A percentile compares a stretch with the other conserved stretches of the same genome.
Conservation (phyloP, 768 basidiomycete species). For the Suillus discolor region DNA sequence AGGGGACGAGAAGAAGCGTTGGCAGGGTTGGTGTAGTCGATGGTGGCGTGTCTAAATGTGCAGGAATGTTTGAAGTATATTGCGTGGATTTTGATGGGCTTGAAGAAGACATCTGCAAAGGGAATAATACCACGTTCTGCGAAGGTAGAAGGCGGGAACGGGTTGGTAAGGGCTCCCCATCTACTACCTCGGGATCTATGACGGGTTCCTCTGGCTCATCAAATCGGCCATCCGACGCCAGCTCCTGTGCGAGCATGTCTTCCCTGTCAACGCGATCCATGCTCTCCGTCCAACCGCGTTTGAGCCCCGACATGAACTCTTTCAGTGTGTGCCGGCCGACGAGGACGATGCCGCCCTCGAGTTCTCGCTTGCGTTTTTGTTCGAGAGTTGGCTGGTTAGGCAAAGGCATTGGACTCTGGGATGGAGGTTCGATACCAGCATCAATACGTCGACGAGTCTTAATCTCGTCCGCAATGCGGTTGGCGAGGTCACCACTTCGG, state of each 20-base stretch:
- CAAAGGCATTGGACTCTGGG: slow-evolving; percentile 44
- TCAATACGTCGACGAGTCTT: slow-evolving; percentile 68
- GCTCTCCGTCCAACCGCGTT: slow-evolving; percentile 80
- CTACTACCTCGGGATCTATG: slow-evolving; percentile 26
- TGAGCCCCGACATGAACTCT: slow-evolving; percentile 90
- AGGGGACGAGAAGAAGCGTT: slow-evolving; percentile 77
- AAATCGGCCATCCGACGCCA: slow-evolving; percentile 77
- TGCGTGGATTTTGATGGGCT: slow-evolving; percentile 16
- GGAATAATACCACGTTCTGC: slow-evolving; percentile 33
- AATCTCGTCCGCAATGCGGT: slow-evolving; percentile 72
- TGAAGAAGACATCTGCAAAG: slow-evolving; percentile 28
- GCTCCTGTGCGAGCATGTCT: slow-evolving; percentile 62
- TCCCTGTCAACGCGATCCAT: slow-evolving; percentile 71
- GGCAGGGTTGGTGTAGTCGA: slow-evolving; percentile 69
- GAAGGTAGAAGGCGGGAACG: slow-evolving; percentile 39
- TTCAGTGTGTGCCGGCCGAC: slow-evolving; percentile 91
- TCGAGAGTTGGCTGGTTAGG: slow-evolving; percentile 55
- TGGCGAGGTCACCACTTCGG: slow-evolving; percentile 84
- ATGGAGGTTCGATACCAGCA: slow-evolving; percentile 61
- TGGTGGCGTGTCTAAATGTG: slow-evolving; percentile 50
- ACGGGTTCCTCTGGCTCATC: slow-evolving; percentile 58
- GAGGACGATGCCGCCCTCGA: slow-evolving; percentile 84
- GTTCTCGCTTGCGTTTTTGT: slow-evolving; percentile 55
- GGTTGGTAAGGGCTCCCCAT: slow-evolving; percentile 46
- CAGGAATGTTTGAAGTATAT: slow-evolving; percentile 24